Percentiles rank a stretch among this genome's conserved stretches.
phyloP scores from a whole-genome alignment of 2,329 filamentous ascomycete genomes.

The Nectriaceae sp. region DNA sequence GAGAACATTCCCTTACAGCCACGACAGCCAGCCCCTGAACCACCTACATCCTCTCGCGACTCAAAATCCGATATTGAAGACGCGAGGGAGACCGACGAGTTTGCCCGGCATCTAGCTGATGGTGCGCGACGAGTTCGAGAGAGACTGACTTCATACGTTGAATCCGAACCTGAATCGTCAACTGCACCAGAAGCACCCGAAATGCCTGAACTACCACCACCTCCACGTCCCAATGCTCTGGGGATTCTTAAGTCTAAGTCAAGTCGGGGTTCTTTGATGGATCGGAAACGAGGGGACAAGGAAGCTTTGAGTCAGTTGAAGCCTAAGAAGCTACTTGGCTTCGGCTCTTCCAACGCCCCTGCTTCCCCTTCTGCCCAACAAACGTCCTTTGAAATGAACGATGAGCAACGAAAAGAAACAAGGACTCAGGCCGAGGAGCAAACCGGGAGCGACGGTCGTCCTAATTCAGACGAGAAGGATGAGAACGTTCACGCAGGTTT shows the following conservation, averaged over 20 bases:
- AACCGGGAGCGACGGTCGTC: conserved; percentile 24
- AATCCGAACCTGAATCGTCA: conserved; percentile 48
- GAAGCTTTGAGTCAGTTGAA: conserved; percentile 49
- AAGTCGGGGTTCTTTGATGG: conserved; percentile 66
- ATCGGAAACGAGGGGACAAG: conserved; percentile 44
- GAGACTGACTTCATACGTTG: conserved; percentile 68
- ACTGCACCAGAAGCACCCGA: conserved; percentile 23
- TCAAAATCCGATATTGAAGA: conserved; percentile 39
- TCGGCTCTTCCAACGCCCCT: conserved; percentile 47
- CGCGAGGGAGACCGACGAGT: conserved; percentile 62
- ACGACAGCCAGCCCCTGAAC: conserved; percentile 1
- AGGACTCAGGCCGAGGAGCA: conserved; percentile 15
- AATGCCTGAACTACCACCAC: conserved; percentile 43
- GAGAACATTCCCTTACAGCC: conserved; percentile 22
- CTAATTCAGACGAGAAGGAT: conserved; percentile 35
- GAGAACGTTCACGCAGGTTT: conserved; percentile 52
- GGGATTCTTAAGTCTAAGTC: conserved; percentile 67
- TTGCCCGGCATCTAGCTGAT: conserved; percentile 71
- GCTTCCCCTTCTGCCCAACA: conserved; percentile 43
- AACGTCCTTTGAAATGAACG: conserved; percentile 23
- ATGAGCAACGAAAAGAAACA: conserved; percentile 6
- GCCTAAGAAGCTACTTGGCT: conserved; percentile 62
- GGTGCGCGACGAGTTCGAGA: conserved; percentile 73
- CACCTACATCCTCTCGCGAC: conserved; percentile 9
- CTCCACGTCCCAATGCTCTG: conserved; percentile 56